phyloP scores from a whole-genome alignment of 768 basidiomycete genomes.

The Macrolepiota fuliginosa region DNA sequence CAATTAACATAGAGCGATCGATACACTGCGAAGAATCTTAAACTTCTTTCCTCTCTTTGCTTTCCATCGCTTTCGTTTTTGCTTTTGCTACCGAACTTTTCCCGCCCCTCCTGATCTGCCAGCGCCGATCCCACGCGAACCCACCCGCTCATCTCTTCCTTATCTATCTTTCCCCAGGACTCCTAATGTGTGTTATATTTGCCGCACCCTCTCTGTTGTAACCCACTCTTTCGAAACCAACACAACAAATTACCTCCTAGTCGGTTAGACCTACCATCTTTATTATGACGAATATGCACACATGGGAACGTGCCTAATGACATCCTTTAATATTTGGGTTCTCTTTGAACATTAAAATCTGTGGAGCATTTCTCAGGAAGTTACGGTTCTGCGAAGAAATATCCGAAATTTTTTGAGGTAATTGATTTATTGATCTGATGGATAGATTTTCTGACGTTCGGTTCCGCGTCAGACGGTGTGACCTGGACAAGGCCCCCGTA shows the following conservation, averaged over 20 bases:
- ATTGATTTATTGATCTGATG: too few species aligned
- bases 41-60: neutral
- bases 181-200: neutral
- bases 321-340: neutral
- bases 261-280: neutral
- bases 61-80: neutral
- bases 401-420: too few species aligned
- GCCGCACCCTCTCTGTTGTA: neutral
- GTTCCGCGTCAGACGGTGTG: too few species aligned
- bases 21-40: conserved; percentile 3
- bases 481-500: too few species aligned
- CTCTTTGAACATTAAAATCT: too few species aligned
- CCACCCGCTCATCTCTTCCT: neutral
- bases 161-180: neutral
- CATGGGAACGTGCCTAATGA: neutral
- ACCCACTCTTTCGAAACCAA: neutral
- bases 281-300: neutral
- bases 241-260: neutral
- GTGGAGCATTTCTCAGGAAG: too few species aligned
- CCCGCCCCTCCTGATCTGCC: neutral
- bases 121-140: neutral
- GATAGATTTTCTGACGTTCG: too few species aligned
- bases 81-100: neutral
- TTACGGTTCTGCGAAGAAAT: too few species aligned
- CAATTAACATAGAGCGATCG: conserved; percentile 10